Evolutionary conservation across 306 rosid genomes (phyloP), one percentile per base, ranked within the genome.

Genomic region (Acacia melanoxylon): DNA sequence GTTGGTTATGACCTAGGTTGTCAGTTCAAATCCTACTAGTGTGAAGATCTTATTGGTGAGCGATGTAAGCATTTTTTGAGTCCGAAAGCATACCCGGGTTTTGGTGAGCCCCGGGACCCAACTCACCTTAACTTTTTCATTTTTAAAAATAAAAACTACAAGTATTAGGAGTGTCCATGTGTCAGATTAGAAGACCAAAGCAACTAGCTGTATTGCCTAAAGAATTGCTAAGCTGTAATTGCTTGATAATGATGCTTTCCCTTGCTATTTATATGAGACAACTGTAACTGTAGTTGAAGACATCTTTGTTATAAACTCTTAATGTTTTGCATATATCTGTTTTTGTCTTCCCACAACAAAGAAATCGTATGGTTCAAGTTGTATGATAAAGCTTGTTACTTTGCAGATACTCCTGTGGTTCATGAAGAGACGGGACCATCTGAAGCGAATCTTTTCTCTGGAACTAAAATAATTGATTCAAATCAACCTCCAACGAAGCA

Each of bases 351-450:
- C 54, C 69, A 58, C 75, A 19, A 67, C 58, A 69, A 59, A 63
- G 27, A 54, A 45, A 27, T 24, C 48, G 24, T n/a, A 13, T 24
- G 31, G 65, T 81, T 22, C 70, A 48, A 40, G 40, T 77, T 81
- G 74, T 72, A 44, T 88, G 45, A 73, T 84, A 37, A 69, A 52
- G 65, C 20, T 3, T 1, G 56, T 68, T 72, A 8, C 68, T 72
- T 80, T 90, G 89, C 86, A 92, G 97, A 86, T 67, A 31, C 82
- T 24, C 85, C 93, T 22, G 85, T 79, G 67, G 87, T 84, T 86
- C 92, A 90, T 85, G 90, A 91, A 86, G 97, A 91, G 86, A 84
- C 87, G 0, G 92, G 92, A 35, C 94, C 96, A 52, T 94, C 96
- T 49, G 92, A 94, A 79, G 85, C 62, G 63, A 87, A 85, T 82